Evolutionary conservation across 2,329 filamentous ascomycete genomes (phyloP), one percentile per base, ranked within the genome.

Genomic region (Chaetomiaceae sp.): DNA sequence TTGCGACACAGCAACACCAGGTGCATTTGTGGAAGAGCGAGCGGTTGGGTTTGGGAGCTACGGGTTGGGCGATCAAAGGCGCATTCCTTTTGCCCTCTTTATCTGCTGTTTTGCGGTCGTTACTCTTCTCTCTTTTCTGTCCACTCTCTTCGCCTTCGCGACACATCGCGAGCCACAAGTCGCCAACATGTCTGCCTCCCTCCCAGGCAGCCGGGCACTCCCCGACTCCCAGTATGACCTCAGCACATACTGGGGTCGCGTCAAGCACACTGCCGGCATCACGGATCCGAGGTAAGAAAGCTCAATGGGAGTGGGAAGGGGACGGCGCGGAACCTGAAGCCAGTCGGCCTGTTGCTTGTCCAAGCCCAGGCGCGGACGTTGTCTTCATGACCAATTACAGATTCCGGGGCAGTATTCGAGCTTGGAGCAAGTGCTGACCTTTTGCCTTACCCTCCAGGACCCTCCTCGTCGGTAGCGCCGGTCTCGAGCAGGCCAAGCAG

Each of bases 191-290:
- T 86, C 83, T 51, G 74, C 82, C 53, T 85, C 83, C 20, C 69
- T 86, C 27, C 81, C 82, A 43, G 83, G 83, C 53, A 72, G 72
- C 62, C 86, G 92, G 68, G 89, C 96, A 69, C 78, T 96, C 58
- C 93, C 93, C 55, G 82, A 84, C 50, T 99, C 93, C 48, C 89
- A 90, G 70, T 92, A 95, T 79, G 89, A 99, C 67, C 78, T 99
- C 64, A 82, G 72, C 66, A 96, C 91, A 41, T 99, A 99, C 73
- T 93, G 88, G 88, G 93, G 93, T 58, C 85, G 93, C 53, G 93
- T 97, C 65, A 82, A 81, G 72, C 92, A 99, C 74, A 85, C 90
- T 16, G 86, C 88, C 55, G 85, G 91, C 63, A 83, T 99, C 63
- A 87, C 91, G 66, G 93, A 99, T 76, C 93, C 93, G 60, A 93